Percentiles rank a stretch among this genome's conserved stretches.
Evolutionary conservation across 495 filamentous ascomycete genomes (phyloP).

Genomic region (Penicillium tannophilum): DNA sequence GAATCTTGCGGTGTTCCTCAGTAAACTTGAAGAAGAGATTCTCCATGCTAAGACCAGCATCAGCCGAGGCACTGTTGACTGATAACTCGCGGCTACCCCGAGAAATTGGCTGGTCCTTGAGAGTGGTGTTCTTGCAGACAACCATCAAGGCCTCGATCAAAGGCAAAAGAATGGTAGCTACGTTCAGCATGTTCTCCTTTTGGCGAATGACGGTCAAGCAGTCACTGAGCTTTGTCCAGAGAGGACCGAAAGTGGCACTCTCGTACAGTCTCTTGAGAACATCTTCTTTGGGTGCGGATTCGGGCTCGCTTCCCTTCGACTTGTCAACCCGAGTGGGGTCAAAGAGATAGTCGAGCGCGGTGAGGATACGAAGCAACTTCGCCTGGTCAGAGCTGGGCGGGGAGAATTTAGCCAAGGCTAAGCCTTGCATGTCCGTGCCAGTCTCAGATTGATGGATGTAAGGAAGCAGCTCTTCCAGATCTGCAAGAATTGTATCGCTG

Average conservation of each 20-base stretch:
- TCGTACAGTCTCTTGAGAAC: conserved; percentile 86
- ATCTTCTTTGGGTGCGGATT: conserved; percentile 65
- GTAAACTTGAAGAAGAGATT: conserved; percentile 97
- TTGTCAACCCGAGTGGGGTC: conserved; percentile 66
- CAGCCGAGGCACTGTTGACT: conserved; percentile 74
- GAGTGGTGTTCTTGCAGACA: conserved; percentile 92
- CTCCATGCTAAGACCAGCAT: conserved; percentile 70
- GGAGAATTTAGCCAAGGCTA: conserved; percentile 93
- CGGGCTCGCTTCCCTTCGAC: conserved; percentile 55
- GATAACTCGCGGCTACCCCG: conserved; percentile 68
- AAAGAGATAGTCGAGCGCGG: conserved; percentile 94
- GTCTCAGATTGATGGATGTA: conserved; percentile 85
- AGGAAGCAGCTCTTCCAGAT: conserved; percentile 82
- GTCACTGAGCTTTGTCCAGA: conserved; percentile 94
- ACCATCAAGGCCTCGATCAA: conserved; percentile 98
- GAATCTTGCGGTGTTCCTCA: conserved; percentile 95
- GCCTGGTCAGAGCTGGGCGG: conserved; percentile 93
- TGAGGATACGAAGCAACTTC: conserved; percentile 90
- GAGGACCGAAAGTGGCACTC: conserved; percentile 79
- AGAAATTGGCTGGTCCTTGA: conserved; percentile 66
- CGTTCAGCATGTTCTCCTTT: conserved; percentile 92
- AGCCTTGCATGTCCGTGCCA: conserved; percentile 91
- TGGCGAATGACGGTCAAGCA: conserved; percentile 86
- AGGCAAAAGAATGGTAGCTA: conserved; percentile 91
- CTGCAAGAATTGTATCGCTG: conserved; percentile 78